phyloP scores from a whole-genome alignment of 2,329 filamentous ascomycete species.

The Sarocladiaceae sp. region DNA sequence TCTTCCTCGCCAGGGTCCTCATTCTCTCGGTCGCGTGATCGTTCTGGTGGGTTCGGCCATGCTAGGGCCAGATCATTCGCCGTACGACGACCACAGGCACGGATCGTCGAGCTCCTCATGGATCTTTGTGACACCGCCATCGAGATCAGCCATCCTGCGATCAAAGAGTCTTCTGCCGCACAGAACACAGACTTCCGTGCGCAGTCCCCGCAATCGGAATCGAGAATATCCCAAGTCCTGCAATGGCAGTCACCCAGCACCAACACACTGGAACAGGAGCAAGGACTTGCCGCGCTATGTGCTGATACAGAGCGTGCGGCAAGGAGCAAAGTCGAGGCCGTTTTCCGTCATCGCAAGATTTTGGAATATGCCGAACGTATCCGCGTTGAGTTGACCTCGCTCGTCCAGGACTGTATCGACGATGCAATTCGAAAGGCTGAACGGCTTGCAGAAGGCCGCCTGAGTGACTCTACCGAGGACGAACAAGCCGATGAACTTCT shows the following conservation, averaged over 20 bases:
- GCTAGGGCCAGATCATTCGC: conserved; percentile 82
- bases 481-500: conserved; percentile 41
- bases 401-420: conserved; percentile 93
- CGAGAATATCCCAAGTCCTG: conserved; percentile 84
- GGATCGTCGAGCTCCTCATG: conserved; percentile 90
- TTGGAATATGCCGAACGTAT: conserved; percentile 96
- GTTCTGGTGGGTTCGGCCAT: conserved; percentile 74
- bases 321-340: conserved; percentile 84
- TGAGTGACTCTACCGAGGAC: conserved; percentile 68
- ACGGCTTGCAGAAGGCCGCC: conserved; percentile 74
- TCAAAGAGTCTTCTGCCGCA: conserved; percentile 75
- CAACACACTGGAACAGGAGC: conserved; percentile 87
- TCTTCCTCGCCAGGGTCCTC: conserved; percentile 67
- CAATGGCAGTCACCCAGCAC: conserved; percentile 95
- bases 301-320: conserved; percentile 82
- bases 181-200: conserved; percentile 73
- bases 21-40: conserved; percentile 64
- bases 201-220: conserved; percentile 93
- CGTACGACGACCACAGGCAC: conserved; percentile 77
- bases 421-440: conserved; percentile 86
- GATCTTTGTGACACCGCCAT: conserved; percentile 94
- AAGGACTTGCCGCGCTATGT: conserved; percentile 81
- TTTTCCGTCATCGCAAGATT: conserved; percentile 84
- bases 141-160: conserved; percentile 87
- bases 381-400: conserved; percentile 82